Evolutionary conservation across 495 filamentous ascomycete genomes (phyloP).

Genomic region (Xylaria intraflava): DNA sequence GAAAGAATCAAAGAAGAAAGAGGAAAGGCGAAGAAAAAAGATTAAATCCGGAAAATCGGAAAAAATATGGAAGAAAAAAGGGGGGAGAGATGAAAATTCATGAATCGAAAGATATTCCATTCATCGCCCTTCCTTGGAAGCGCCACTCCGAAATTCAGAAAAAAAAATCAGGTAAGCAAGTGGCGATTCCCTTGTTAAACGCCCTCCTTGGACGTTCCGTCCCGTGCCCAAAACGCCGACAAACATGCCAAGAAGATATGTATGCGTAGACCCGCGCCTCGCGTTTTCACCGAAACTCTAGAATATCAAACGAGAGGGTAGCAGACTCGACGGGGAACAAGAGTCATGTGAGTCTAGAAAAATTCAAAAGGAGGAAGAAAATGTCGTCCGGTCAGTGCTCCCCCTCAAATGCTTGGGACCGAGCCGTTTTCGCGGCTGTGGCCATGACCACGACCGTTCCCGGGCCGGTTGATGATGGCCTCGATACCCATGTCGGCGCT

Average conservation of each 20-base stretch:
- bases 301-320: conserved; percentile 8
- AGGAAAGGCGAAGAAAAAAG: conserved; percentile 1
- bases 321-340: conserved; percentile 4
- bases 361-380: background rate
- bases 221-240: background rate
- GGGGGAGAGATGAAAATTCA: background rate
- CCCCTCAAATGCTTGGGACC: conserved; percentile 10
- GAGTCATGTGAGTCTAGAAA: background rate
- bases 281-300: background rate
- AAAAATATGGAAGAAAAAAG: conserved; percentile 1
- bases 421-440: conserved; percentile 10
- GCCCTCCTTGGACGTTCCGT: background rate
- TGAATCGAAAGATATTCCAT: no score
- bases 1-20: background rate
- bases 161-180: background rate
- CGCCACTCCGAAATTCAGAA: background rate
- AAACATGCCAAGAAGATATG: background rate
- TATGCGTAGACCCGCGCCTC: background rate
- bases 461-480: conserved; percentile 45
- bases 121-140: background rate
- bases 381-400: background rate
- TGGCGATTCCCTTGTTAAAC: background rate
- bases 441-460: conserved; percentile 10
- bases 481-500: conserved; percentile 54
- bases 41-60: conserved; percentile 3